Evolutionary conservation across 371 early-diverging fungal species (phyloP).

Genomic region (Blyttiomyces sp.): DNA sequence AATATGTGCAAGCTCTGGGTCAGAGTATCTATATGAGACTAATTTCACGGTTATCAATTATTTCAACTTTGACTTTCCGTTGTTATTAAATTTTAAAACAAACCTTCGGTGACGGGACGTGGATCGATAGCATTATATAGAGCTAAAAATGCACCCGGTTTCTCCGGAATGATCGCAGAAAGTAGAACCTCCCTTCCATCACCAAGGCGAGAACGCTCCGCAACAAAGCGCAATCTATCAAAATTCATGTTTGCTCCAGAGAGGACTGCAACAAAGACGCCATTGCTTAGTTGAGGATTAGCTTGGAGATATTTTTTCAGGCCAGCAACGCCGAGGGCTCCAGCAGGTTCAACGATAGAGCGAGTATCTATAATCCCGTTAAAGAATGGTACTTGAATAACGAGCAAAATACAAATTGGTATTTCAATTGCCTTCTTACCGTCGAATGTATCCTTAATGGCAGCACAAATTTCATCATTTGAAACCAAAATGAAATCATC

Average conservation of each 20-base stretch:
- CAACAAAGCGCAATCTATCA: conserved; percentile 88
- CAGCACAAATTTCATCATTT: conserved; percentile 94
- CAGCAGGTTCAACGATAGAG: conserved; percentile 89
- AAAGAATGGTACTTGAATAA: not conserved
- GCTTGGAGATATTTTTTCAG: conserved; percentile 68
- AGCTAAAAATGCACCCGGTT: conserved; percentile 61
- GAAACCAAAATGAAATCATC: conserved; percentile 79
- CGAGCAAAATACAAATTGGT: too few relatives aligned
- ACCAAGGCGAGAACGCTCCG: conserved; percentile 86
- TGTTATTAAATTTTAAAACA: too few relatives aligned
- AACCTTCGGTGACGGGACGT: conserved; percentile 72
- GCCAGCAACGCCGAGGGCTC: conserved; percentile 84
- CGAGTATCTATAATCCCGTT: conserved; percentile 86
- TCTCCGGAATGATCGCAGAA: conserved; percentile 80
- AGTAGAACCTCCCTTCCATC: conserved; percentile 81
- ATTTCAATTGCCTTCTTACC: conserved; percentile 54
- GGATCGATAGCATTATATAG: conserved; percentile 35
- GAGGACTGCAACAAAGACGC: conserved; percentile 69
- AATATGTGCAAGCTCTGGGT: conserved; percentile 70
- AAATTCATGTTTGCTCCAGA: conserved; percentile 93
- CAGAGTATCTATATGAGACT: conserved; percentile 86
- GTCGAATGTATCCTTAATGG: conserved; percentile 45
- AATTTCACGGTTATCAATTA: too few relatives aligned
- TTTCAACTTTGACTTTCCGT: too few relatives aligned
- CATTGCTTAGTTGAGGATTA: conserved; percentile 20